phyloP scores from a whole-genome alignment of 2,329 filamentous ascomycete genomes.

The Rutstroemia sydowiana region DNA sequence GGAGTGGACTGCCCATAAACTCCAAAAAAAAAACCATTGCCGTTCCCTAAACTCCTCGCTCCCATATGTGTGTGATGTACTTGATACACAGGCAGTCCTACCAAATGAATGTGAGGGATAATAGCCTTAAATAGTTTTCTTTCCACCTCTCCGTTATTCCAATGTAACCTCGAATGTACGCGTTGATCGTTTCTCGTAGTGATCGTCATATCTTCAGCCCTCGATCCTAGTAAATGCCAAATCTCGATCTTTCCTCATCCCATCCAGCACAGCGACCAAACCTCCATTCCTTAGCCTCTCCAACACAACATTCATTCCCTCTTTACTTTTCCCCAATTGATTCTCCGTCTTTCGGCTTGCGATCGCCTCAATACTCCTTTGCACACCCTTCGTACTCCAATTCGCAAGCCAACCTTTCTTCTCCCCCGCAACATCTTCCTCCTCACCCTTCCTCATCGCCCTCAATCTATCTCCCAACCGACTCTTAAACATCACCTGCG shows the following conservation, averaged over 20 bases:
- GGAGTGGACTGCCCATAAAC: constrained; percentile 8
- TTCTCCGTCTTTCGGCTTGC: constrained; percentile 70
- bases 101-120: constrained; percentile 9
- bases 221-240: constrained; percentile 16
- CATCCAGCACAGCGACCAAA: constrained; percentile 61
- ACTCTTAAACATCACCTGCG: constrained; percentile 67
- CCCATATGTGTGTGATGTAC: constrained; percentile 11
- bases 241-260: constrained; percentile 55
- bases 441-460: constrained; percentile 33
- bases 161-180: background rate
- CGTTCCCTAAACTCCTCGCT: constrained; percentile 24
- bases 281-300: constrained; percentile 62
- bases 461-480: constrained; percentile 56
- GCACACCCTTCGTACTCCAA: constrained; percentile 65
- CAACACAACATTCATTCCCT: constrained; percentile 76
- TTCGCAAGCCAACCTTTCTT: constrained; percentile 44
- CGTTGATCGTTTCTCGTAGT: constrained; percentile 6
- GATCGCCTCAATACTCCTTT: constrained; percentile 72
- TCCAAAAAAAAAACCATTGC: background rate
- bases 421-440: constrained; percentile 37
- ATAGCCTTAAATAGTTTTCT: background rate
- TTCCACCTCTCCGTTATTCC: background rate
- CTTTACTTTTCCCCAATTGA: constrained; percentile 71
- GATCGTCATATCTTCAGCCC: constrained; percentile 8
- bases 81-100: constrained; percentile 16